phyloP scores from a whole-genome alignment of 2,329 filamentous ascomycete genomes.

The Penicillium olsonii region DNA sequence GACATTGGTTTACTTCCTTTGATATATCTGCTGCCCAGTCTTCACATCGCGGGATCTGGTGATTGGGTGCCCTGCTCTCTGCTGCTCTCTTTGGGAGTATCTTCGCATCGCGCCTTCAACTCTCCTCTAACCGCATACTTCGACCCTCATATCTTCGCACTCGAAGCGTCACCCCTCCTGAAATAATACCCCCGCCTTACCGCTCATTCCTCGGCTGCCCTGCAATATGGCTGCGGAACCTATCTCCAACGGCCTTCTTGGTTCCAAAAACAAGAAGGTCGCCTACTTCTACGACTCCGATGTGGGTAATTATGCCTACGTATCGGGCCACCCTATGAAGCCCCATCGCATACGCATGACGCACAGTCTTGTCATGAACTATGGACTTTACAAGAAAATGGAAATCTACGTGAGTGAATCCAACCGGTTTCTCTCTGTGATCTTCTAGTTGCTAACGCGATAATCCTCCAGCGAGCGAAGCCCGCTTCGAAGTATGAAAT shows the following conservation, averaged over 20 bases:
- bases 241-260: conserved; percentile 51
- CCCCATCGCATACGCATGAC: conserved; percentile 69
- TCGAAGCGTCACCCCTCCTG: conserved; percentile 3
- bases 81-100: conserved; percentile 4
- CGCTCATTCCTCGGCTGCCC: neutral
- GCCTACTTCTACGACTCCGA: conserved; percentile 99
- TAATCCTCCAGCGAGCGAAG: conserved; percentile 67
- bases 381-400: conserved; percentile 72
- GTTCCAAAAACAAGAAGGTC: conserved; percentile 72
- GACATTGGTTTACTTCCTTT: conserved; percentile 15
- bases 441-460: conserved; percentile 17
- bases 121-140: conserved; percentile 19
- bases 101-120: conserved; percentile 7
- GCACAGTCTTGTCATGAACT: conserved; percentile 69
- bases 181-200: conserved; percentile 2
- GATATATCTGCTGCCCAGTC: conserved; percentile 8
- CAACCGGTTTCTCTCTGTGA: neutral
- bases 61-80: conserved; percentile 7
- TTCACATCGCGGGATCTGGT: conserved; percentile 12
- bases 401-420: conserved; percentile 63
- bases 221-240: conserved; percentile 53
- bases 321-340: conserved; percentile 71
- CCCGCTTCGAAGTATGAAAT: conserved; percentile 71
- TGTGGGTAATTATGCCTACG: conserved; percentile 97
- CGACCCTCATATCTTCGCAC: conserved; percentile 7